These are phyloP conservation scores for Paraphoma chrysanthemicola DNA, from an alignment of 2,329 filamentous ascomycete species.

Conservation along the genomic window DNA sequence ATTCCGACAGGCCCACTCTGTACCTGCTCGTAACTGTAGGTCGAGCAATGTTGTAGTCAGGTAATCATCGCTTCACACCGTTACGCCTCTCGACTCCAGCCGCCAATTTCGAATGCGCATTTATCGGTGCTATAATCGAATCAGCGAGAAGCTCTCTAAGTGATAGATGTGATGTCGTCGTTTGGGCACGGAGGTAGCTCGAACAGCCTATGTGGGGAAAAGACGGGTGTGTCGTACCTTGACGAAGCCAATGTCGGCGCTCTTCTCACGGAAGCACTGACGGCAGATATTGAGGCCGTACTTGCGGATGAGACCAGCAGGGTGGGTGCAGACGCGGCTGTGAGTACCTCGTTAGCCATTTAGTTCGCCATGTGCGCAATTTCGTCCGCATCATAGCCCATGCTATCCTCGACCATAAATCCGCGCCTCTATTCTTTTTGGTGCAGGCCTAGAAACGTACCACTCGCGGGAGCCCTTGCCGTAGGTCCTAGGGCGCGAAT, in stretches of 20 bases:
- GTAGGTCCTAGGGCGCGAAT: conserved; percentile 95
- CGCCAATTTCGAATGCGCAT: conserved; percentile 28
- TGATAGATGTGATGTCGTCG: not conserved
- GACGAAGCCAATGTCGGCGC: conserved; percentile 71
- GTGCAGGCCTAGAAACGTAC: conserved; percentile 65
- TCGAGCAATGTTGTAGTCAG: conserved; percentile 29
- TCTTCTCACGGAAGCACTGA: conserved; percentile 75
- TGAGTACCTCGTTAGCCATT: conserved; percentile 37
- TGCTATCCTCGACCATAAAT: not conserved
- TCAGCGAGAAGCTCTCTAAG: conserved; percentile 12
- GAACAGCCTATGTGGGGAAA: not conserved
- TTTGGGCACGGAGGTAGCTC: no score
- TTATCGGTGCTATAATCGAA: conserved; percentile 42
- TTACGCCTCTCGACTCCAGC: conserved; percentile 38
- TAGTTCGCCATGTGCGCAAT: conserved; percentile 3
- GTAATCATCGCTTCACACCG: conserved; percentile 37
- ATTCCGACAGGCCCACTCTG: conserved; percentile 18
- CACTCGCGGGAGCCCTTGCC: conserved; percentile 94
- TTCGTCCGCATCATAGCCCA: not conserved
- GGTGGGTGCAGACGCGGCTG: conserved; percentile 90
- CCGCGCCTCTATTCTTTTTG: not conserved
- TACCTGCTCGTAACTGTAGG: conserved; percentile 11
- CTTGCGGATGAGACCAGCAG: conserved; percentile 99
- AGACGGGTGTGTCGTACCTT: conserved; percentile 59
- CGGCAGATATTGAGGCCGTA: conserved; percentile 90